phyloP scores from a whole-genome alignment of 768 basidiomycete genomes.

The Mycena leptocephala region DNA sequence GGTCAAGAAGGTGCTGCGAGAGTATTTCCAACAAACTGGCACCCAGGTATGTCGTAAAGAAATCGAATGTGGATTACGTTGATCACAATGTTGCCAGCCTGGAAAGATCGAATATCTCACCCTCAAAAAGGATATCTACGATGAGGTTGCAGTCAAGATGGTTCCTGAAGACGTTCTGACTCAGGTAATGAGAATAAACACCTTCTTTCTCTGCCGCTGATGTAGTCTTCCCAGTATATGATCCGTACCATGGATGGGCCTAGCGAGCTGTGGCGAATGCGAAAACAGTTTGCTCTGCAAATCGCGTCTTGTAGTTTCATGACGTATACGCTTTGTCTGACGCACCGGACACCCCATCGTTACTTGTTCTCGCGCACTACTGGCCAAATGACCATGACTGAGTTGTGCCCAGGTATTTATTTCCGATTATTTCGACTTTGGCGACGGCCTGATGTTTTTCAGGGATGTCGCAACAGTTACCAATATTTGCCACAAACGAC shows the following conservation, averaged over 20 bases:
- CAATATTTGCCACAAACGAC: conserved; percentile 85
- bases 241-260: conserved; percentile 86
- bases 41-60: conserved; percentile 58
- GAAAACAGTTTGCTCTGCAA: conserved; percentile 96
- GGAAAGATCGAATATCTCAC: conserved; percentile 77
- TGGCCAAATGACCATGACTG: conserved; percentile 94
- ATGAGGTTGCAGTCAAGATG: conserved; percentile 91
- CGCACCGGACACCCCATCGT: conserved; percentile 86
- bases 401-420: conserved; percentile 87
- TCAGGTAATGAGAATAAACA: conserved; percentile 76
- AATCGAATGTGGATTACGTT: not conserved
- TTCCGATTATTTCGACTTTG: not conserved
- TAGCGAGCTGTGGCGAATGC: conserved; percentile 94
- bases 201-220: not conserved
- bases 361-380: conserved; percentile 94
- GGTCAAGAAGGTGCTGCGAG: conserved; percentile 77
- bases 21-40: conserved; percentile 66
- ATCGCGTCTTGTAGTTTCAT: conserved; percentile 92
- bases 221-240: conserved; percentile 81
- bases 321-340: conserved; percentile 90
- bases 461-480: conserved; percentile 64
- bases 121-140: conserved; percentile 88
- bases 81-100: conserved; percentile 55
- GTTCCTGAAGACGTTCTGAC: conserved; percentile 91
- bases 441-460: conserved; percentile 1